Evolutionary conservation across 495 filamentous ascomycete genomes (phyloP), one percentile per base, ranked within the genome.

Genomic region (Clavariopsis aquatica): DNA sequence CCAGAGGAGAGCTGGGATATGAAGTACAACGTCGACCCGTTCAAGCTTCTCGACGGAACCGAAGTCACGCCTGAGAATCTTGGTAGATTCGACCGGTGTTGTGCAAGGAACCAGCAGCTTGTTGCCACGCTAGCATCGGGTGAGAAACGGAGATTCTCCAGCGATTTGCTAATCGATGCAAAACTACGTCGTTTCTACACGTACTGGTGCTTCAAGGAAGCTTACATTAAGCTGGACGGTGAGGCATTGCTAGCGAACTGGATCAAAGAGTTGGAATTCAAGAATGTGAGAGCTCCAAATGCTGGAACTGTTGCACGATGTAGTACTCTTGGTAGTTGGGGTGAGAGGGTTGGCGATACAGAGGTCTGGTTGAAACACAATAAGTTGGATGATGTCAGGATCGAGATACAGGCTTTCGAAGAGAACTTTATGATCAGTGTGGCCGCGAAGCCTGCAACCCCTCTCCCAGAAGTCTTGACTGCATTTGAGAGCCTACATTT

Each of bases 151-250:
- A 66, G 12, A 31, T 74, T 80, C 65, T 61, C 47, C 24, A 75
- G 73, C 38, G 70, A 77, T 43, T 52, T 75, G 22, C 59, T 79
- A 17, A 78, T 88, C 22, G 78, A 82, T 46, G 83, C 81, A 45
- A 83, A 87, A 29, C 78, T 95, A 45, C 80, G 92, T 1, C 78
- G 85, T 5, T 97, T 97, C 74, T 96, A 94, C 70, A 85, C 92
- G 1, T 89, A 88, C 66, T 96, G 91, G 90, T 91, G 88, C 57
- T 80, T 94, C 57, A 89, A 94, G 68, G 92, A 96, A 77, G 89
- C 92, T 0, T 97, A 92, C 76, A 85, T 97, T 65, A 97, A 97
- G 82, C 85, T 97, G 83, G 91, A 90, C 9, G 92, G 92, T 28
- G 92, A 96, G 68, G 92, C 90, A 19, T 78, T 97, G 52, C 77